Evolutionary conservation across 768 basidiomycete species (phyloP), one percentile per base, ranked within the genome.

Genomic region (Serendipita sp.): DNA sequence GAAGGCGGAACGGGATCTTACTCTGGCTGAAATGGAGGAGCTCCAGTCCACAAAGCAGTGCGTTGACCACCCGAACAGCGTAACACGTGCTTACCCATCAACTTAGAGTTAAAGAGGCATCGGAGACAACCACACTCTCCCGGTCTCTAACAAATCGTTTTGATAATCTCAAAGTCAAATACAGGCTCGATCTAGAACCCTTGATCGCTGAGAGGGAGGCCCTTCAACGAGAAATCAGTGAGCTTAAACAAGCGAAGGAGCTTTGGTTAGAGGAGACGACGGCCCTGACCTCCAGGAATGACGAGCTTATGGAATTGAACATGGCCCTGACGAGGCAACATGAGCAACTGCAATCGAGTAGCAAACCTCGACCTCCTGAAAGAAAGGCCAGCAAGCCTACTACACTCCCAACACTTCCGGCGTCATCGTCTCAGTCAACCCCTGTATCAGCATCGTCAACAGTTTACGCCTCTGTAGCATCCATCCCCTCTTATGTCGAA

Each of bases 21-120:
- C 90, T 10, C 75, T 97, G 65, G 93, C 92, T 0, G 95, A 99
- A 73, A 83, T 98, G 44, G 93, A 95, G 71, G 93, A 97, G 75
- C 78, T 99, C 38, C 81, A 84, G 18, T 82, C 81, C 18, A 81
- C 81, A 0, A 89, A 84, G 71, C 83, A 81, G 92, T 93, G 69
- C 77, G 3, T 51, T 15, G 54, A 63, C 41, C 65, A n/a, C 62
- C 44, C 13, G 3, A 3, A 30, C 30, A 7, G 1, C n/a, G 8
- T 51, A 32, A 8, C 48, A 32, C 18, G 18, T 15, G 24, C 68
- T 67, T 60, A 65, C 28, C 35, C 13, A 45, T 18, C 18, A 28
- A 32, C 28, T 30, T 34, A 65, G 58, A 44, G 38, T 15, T 8
- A 13, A 38, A 63, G 60, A 51, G 24, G 47, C 16, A 32, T 35